Percentiles rank a stretch among this genome's conserved stretches.
Conservation (phyloP, 768 basidiomycete genomes). For the Phlebiopsis flavidoalba region DNA sequence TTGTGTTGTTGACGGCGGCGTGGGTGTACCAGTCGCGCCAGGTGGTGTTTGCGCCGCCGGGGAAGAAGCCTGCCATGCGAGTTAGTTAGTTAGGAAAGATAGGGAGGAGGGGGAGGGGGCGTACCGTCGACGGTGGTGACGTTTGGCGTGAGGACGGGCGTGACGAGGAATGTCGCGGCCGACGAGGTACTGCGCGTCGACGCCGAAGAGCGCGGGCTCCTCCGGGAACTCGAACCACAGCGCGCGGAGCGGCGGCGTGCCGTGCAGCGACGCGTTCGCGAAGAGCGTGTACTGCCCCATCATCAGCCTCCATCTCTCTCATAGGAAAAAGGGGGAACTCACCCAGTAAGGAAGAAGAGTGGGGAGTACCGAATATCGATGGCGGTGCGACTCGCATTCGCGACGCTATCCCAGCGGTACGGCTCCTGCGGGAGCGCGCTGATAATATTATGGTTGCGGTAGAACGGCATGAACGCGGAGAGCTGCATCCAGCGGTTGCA, state of each 20-base stretch:
- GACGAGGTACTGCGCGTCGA: conserved; percentile 69
- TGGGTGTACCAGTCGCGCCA: conserved; percentile 80
- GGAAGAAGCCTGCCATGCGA: conserved; percentile 49
- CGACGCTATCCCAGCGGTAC: conserved; percentile 78
- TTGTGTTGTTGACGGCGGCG: conserved; percentile 39
- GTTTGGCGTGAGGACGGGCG: conserved; percentile 69
- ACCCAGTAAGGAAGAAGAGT: conserved; percentile 82
- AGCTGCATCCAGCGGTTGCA: conserved; percentile 86
- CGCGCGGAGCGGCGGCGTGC: conserved; percentile 69
- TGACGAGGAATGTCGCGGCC: conserved; percentile 69
- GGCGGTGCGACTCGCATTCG: conserved; percentile 64
- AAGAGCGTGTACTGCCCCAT: conserved; percentile 62
- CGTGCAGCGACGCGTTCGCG: conserved; percentile 56
- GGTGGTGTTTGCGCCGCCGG: conserved; percentile 48
- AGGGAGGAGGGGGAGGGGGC: conserved; percentile 11
- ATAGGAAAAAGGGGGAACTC: conserved; percentile 16
- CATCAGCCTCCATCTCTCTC: background rate
- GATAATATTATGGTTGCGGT: conserved; percentile 68
- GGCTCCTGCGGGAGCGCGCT: conserved; percentile 75
- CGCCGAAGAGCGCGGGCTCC: conserved; percentile 54
- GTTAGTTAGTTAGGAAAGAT: background rate
- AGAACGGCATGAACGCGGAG: conserved; percentile 80
- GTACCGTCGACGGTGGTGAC: conserved; percentile 61
- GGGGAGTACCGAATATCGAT: conserved; percentile 67
- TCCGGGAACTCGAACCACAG: conserved; percentile 77